phyloP scores from a whole-genome alignment of 2,329 filamentous ascomycete species.

The Trichoderma atrobrunneum region DNA sequence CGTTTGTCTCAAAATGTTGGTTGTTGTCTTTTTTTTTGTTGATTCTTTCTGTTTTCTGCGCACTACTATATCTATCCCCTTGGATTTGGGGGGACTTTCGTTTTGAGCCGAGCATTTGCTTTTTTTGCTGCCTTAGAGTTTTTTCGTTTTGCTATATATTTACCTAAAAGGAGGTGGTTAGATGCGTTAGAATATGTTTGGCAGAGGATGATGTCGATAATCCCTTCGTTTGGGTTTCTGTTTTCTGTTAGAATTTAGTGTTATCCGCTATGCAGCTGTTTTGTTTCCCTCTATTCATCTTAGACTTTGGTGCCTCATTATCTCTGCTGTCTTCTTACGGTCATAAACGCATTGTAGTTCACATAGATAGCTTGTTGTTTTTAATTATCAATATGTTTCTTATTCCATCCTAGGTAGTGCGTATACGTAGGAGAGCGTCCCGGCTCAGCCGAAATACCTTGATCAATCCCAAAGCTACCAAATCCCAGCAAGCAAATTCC shows the following conservation, averaged over 20 bases:
- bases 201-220: background rate
- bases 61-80: background rate
- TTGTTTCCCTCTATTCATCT: background rate
- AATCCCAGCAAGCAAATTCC: background rate
- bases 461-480: background rate
- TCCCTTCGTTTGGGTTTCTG: background rate
- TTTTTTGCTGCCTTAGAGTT: background rate
- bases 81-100: background rate
- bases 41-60: background rate
- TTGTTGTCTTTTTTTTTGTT: too few species aligned
- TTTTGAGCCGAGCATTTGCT: background rate
- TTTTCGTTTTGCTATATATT: background rate
- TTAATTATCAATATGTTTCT: background rate
- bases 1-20: conserved; percentile 2
- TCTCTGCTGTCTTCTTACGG: background rate
- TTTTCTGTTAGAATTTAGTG: background rate
- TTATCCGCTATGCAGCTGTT: background rate
- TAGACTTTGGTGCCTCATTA: background rate
- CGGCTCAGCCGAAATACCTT: background rate
- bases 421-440: background rate
- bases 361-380: background rate
- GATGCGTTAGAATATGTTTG: background rate
- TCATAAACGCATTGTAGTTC: background rate
- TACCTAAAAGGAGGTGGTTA: conserved; percentile 3
- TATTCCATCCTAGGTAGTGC: background rate